phyloP scores from a whole-genome alignment of 331 rosid genomes.

The Malus hybrid region DNA sequence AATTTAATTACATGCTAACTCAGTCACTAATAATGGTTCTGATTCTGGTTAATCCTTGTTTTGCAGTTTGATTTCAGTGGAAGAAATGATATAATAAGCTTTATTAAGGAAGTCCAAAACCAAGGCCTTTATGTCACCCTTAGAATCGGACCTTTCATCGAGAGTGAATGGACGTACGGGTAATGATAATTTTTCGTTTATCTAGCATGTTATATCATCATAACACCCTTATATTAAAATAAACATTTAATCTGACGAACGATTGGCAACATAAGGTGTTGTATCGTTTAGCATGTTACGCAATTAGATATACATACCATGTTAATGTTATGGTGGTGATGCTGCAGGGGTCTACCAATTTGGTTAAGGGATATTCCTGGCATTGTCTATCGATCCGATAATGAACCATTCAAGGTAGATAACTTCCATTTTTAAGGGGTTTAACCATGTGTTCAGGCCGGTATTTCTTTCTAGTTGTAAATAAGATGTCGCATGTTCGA shows the following conservation, averaged over 20 bases:
- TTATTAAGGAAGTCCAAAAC: constrained; percentile 64
- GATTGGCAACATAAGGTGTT: no score
- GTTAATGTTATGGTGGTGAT: neutral
- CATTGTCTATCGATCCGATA: constrained; percentile 68
- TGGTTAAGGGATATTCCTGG: constrained; percentile 76
- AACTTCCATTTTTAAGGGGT: neutral
- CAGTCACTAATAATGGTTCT: neutral
- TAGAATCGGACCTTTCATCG: constrained; percentile 86
- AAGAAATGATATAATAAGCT: constrained; percentile 54
- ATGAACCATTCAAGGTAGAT: constrained; percentile 72
- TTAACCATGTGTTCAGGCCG: neutral
- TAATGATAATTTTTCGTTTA: neutral
- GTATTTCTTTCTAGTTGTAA: no score
- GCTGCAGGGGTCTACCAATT: constrained; percentile 66
- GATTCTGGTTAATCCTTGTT: neutral
- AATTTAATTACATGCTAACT: neutral
- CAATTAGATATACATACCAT: neutral
- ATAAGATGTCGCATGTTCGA: no score
- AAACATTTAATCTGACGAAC: no score
- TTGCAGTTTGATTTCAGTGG: constrained; percentile 68
- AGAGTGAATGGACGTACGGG: constrained; percentile 86
- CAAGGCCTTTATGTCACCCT: constrained; percentile 73
- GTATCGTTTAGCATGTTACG: neutral
- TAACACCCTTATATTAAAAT: no score
- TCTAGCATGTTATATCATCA: no score